phyloP scores from a whole-genome alignment of 2,329 filamentous ascomycete genomes.

The Lizonia empirigonia region DNA sequence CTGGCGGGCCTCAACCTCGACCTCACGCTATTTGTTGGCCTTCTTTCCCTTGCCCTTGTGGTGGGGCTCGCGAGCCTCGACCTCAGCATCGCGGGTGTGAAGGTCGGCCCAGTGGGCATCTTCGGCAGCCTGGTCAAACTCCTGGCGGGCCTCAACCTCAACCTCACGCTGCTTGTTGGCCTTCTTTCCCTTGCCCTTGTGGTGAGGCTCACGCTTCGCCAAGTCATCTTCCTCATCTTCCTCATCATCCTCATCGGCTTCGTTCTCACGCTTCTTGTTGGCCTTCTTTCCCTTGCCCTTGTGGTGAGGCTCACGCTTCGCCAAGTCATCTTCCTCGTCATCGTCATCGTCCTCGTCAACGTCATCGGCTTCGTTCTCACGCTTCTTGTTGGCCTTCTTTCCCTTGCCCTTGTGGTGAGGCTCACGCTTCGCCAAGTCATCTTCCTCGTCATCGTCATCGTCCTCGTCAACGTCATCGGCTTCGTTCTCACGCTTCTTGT shows the following conservation, averaged over 20 bases:
- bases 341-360: conserved; percentile 18
- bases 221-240: neutral
- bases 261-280: neutral
- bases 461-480: too few species aligned
- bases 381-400: conserved; percentile 6
- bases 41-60: conserved; percentile 25
- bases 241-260: conserved; percentile 8
- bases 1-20: conserved; percentile 1
- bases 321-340: too few species aligned
- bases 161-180: conserved; percentile 11
- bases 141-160: conserved; percentile 10
- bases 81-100: conserved; percentile 10
- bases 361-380: conserved; percentile 2
- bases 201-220: conserved; percentile 7
- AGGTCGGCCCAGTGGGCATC: conserved; percentile 15
- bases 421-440: too few species aligned
- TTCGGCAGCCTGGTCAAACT: conserved; percentile 17
- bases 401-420: conserved; percentile 20
- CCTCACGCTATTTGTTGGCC: conserved; percentile 1
- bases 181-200: conserved; percentile 20
- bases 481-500: conserved; percentile 6
- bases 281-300: conserved; percentile 18
- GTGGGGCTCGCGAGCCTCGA: conserved; percentile 24
- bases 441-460: too few species aligned
- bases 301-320: conserved; percentile 21